These are phyloP conservation scores for Colletotrichum higginsianum DNA, from an alignment of 2,329 filamentous ascomycete species.

Conservation along the genomic window DNA sequence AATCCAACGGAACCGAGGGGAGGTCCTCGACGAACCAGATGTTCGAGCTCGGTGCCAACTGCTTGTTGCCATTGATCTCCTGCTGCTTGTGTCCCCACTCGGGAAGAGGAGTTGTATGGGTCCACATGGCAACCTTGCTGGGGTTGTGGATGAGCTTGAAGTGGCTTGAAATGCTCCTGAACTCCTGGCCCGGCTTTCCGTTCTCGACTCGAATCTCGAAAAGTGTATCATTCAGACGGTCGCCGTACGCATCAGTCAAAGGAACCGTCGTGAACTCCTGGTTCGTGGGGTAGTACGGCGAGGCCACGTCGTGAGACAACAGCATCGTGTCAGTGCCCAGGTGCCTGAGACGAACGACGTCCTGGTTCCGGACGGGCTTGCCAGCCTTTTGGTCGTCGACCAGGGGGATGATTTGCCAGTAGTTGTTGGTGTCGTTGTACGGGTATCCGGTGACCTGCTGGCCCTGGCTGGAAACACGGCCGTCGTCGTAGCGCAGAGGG, in stretches of 20 bases:
- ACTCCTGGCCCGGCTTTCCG: slow-evolving; percentile 84
- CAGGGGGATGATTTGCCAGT: slow-evolving; percentile 91
- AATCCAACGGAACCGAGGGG: slow-evolving; percentile 80
- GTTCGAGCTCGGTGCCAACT: slow-evolving; percentile 89
- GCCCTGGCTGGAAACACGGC: slow-evolving; percentile 95
- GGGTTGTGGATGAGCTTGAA: slow-evolving; percentile 97
- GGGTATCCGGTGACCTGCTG: slow-evolving; percentile 99
- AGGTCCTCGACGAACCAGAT: slow-evolving; percentile 96
- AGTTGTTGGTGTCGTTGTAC: slow-evolving; percentile 98
- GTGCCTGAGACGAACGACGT: slow-evolving; percentile 89
- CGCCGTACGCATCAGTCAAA: slow-evolving; percentile 78
- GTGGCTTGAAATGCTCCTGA: slow-evolving; percentile 91
- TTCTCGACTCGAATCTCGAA: slow-evolving; percentile 94
- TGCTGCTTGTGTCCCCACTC: slow-evolving; percentile 98
- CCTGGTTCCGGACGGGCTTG: slow-evolving; percentile 83
- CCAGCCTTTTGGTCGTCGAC: slow-evolving; percentile 71
- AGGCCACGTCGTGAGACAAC: slow-evolving; percentile 96
- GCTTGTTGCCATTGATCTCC: slow-evolving; percentile 99
- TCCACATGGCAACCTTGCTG: slow-evolving; percentile 99
- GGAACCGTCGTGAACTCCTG: slow-evolving; percentile 95
- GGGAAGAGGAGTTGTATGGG: slow-evolving; percentile 92
- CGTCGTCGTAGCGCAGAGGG: slow-evolving; percentile 96
- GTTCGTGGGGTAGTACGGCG: slow-evolving; percentile 96
- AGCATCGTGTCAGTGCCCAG: slow-evolving; percentile 88
- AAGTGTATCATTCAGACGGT: slow-evolving; percentile 87